phyloP scores from a whole-genome alignment of 1,284 basidiomycete genomes.

The Malassezia restricta region DNA sequence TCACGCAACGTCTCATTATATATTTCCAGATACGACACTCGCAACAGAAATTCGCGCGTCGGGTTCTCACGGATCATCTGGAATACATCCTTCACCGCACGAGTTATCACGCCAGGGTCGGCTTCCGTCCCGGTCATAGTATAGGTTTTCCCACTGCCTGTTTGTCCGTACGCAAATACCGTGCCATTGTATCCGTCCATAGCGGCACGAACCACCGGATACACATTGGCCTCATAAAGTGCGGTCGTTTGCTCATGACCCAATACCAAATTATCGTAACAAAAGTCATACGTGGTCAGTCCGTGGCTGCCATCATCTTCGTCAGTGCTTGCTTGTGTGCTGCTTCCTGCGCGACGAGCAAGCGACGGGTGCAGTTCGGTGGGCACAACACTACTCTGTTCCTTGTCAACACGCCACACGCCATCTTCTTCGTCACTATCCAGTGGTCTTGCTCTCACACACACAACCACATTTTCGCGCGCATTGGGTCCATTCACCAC shows the following conservation, averaged over 20 bases:
- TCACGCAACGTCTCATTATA: slow-evolving; percentile 55
- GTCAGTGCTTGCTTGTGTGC: slow-evolving; percentile 7
- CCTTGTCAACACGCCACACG: slow-evolving; percentile 29
- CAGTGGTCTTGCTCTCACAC: slow-evolving; percentile 32
- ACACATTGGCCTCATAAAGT: slow-evolving; percentile 49
- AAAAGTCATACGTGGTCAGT: slow-evolving; percentile 32
- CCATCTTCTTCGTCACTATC: slow-evolving; percentile 1
- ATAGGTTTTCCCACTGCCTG: slow-evolving; percentile 58
- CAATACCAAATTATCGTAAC: slow-evolving; percentile 34
- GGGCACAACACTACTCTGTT: slow-evolving; percentile 25
- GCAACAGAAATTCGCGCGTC: slow-evolving; percentile 48
- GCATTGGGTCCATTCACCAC: neutral
- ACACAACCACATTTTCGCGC: slow-evolving; percentile 42
- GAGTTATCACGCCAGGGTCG: slow-evolving; percentile 86
- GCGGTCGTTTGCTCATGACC: slow-evolving; percentile 21
- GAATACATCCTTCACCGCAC: slow-evolving; percentile 60
- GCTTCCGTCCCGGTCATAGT: slow-evolving; percentile 68
- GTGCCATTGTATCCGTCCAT: slow-evolving; percentile 96
- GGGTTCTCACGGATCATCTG: slow-evolving; percentile 41
- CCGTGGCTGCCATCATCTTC: neutral
- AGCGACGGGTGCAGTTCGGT: slow-evolving; percentile 40
- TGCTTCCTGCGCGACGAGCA: slow-evolving; percentile 25
- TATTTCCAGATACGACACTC: slow-evolving; percentile 54
- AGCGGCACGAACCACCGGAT: slow-evolving; percentile 56
- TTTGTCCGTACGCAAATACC: slow-evolving; percentile 83